Evolutionary conservation across 2,329 filamentous ascomycete species (phyloP), one percentile per base, ranked within the genome.

Genomic region (Dactylella cylindrospora): DNA sequence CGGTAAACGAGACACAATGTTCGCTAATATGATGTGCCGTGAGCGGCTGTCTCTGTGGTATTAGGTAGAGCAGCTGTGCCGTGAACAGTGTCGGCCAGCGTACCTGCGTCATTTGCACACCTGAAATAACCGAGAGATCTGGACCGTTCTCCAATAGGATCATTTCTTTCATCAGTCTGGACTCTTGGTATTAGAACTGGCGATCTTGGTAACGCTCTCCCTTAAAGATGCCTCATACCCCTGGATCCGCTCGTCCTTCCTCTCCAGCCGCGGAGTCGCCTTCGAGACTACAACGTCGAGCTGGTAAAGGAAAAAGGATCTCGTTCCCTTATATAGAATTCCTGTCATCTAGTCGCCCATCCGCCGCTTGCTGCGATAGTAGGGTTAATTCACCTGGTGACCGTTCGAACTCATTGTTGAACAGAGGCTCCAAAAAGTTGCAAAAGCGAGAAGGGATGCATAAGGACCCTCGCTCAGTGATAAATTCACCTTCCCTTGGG

Each of bases 281-380:
- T 15, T 28, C 26, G 23, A 40, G 36, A 20, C 35, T 29, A n/a
- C 49, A 39, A 3, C 26, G 31, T 13, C 36, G 35, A 19, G 7
- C 29, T 2, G 45, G 23, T 23, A 54, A 23, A 23, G 57, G 50
- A 28, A 54, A 54, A 25, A 38, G 43, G 9, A 44, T 50, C 15
- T 62, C 49, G 6, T 45, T 54, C 36, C 44, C 31, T 23, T 36
- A 32, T 7, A 39, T 49, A 7, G 55, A 61, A 7, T 54, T 45
- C 25, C 26, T 62, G 20, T 23, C 41, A 17, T n/a, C 29, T 2
- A 25, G 23, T 15, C 51, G 28, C 8, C 23, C 49, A 17, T 35
- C 36, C 5, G 28, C 57, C 33, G 35, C 23, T 29, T 23, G 20
- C 47, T 9, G 20, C 10, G n/a, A n/a, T n/a, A n/a, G n/a, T n/a